phyloP scores from a whole-genome alignment of 1,284 basidiomycete species.

The Cutaneotrichosporon spelunceum region DNA sequence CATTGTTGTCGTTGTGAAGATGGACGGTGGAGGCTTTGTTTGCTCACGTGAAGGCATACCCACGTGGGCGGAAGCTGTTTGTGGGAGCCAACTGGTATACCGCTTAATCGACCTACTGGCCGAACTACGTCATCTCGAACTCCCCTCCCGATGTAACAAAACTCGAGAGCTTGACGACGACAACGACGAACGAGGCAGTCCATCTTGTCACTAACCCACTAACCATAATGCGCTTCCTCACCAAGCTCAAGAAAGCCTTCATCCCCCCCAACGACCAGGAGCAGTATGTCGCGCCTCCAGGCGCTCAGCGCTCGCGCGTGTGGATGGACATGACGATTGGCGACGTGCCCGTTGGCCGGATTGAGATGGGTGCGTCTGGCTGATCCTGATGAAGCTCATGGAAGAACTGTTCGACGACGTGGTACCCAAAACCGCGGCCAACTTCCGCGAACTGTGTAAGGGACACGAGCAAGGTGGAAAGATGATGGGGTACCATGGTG shows the following conservation, averaged over 20 bases:
- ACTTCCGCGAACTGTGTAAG: conserved; percentile 19
- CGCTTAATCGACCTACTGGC: no score
- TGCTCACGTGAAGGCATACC: background rate
- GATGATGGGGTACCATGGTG: conserved; percentile 1
- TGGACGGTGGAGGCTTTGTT: background rate
- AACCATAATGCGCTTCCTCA: conserved; percentile 16
- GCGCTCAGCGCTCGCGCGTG: conserved; percentile 16
- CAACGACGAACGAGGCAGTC: no score
- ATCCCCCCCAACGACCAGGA: conserved; percentile 16
- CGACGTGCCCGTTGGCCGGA: conserved; percentile 6
- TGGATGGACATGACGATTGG: conserved; percentile 17
- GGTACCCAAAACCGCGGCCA: conserved; percentile 17
- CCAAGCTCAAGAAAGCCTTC: conserved; percentile 22
- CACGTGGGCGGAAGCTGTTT: no score
- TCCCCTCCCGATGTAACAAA: no score
- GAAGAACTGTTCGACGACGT: conserved; percentile 23
- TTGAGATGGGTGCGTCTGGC: conserved; percentile 15
- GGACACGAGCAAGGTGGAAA: conserved; percentile 2
- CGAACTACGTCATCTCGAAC: background rate
- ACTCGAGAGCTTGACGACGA: no score
- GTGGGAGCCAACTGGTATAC: no score
- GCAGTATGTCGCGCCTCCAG: conserved; percentile 11
- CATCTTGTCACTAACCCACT: background rate
- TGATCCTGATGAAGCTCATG: background rate
- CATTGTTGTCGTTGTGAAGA: conserved; percentile 1